These are phyloP conservation scores for Penicillium janthinellum DNA, from an alignment of 2,329 filamentous ascomycete species.

Conservation along the genomic window DNA sequence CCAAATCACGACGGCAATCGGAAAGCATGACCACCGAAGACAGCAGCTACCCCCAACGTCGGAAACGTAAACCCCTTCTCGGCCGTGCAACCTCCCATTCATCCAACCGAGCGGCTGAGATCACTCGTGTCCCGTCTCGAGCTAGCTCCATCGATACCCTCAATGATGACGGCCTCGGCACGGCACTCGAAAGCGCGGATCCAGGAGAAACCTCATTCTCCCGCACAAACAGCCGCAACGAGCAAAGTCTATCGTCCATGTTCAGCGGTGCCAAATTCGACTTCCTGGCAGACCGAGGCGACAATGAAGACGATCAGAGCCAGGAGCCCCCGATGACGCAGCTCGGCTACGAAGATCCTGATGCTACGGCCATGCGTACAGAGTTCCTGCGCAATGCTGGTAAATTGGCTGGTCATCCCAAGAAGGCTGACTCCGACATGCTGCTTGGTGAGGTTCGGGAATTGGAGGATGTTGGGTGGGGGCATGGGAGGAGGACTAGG, in stretches of 20 bases:
- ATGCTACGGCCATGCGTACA: constrained; percentile 59
- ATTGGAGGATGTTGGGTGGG: constrained; percentile 38
- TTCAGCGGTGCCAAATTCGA: constrained; percentile 36
- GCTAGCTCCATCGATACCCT: constrained; percentile 55
- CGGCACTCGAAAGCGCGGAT: constrained; percentile 34
- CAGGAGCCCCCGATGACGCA: constrained; percentile 49
- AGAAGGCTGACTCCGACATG: constrained; percentile 16
- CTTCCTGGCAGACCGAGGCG: constrained; percentile 27
- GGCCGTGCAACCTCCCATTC: constrained; percentile 47
- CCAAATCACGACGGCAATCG: constrained; percentile 32
- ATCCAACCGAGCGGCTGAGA: constrained; percentile 32
- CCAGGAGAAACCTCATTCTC: constrained; percentile 26
- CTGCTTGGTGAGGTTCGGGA: constrained; percentile 37
- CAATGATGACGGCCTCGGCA: constrained; percentile 47
- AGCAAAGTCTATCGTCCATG: constrained; percentile 36
- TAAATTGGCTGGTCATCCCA: constrained; percentile 44
- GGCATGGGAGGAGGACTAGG: constrained; percentile 39
- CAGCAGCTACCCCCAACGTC: constrained; percentile 25
- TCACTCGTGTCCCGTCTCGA: constrained; percentile 37
- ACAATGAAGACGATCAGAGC: constrained; percentile 36
- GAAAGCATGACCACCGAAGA: constrained; percentile 24
- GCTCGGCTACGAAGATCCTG: constrained; percentile 51
- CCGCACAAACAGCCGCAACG: constrained; percentile 30
- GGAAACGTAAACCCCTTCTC: constrained; percentile 42
- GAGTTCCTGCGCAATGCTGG: constrained; percentile 52